Conservation (phyloP, 371 early-diverging fungal species). For the Apophysomyces trapeziformis region DNA sequence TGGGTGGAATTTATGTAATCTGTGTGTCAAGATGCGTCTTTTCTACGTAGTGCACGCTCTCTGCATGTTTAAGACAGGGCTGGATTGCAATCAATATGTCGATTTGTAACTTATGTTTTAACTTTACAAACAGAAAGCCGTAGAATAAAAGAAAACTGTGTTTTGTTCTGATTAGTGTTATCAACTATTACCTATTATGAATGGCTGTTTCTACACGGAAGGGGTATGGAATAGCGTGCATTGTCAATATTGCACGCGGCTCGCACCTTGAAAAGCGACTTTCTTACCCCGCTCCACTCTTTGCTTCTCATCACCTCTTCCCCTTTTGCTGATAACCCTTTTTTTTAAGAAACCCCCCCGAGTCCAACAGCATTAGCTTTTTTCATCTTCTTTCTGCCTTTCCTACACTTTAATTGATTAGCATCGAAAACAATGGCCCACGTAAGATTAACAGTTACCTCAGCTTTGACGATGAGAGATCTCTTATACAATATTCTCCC, state of each 20-base stretch:
- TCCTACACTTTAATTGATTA: slow-evolving; percentile 10
- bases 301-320: slow-evolving; percentile 8
- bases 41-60: not conserved
- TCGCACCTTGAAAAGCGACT: slow-evolving; percentile 9
- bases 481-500: slow-evolving; percentile 1
- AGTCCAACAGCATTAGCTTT: slow-evolving; percentile 12
- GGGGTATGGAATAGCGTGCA: slow-evolving; percentile 6
- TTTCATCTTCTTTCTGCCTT: slow-evolving; percentile 13
- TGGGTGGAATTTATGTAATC: too few relatives aligned
- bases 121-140: not conserved
- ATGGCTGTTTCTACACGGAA: not conserved
- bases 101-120: not conserved
- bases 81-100: not conserved
- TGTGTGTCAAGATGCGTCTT: too few relatives aligned
- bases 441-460: slow-evolving; percentile 14
- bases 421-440: slow-evolving; percentile 19
- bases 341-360: slow-evolving; percentile 19
- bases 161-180: not conserved
- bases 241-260: slow-evolving; percentile 9
- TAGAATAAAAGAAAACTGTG: not conserved
- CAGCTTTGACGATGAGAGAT: slow-evolving; percentile 5
- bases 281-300: slow-evolving; percentile 9
- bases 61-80: slow-evolving; percentile 4
- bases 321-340: slow-evolving; percentile 16
- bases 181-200: not conserved